Conservation (phyloP, 2,329 filamentous ascomycete genomes). For the Leptodontidium sp. region DNA sequence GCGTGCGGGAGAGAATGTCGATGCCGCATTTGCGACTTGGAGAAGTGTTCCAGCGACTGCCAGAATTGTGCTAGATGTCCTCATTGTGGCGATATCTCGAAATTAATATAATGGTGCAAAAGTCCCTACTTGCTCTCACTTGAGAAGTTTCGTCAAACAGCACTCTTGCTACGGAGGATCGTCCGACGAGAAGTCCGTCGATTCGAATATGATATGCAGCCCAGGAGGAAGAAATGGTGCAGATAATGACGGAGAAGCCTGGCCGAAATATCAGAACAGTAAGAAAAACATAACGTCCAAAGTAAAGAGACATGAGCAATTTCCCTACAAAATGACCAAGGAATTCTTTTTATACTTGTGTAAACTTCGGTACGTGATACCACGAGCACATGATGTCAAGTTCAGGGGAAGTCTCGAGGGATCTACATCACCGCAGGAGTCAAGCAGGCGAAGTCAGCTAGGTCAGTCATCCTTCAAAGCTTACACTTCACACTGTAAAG, state of each 20-base stretch:
- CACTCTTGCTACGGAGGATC: neutral
- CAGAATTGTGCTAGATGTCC: neutral
- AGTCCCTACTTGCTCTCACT: neutral
- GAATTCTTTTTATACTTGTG: neutral
- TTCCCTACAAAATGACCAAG: neutral
- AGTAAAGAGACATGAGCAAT: neutral
- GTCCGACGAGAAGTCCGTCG: neutral
- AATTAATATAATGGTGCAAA: neutral
- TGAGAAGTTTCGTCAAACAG: neutral
- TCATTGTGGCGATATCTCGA: constrained; percentile 9
- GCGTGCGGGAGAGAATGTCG: constrained; percentile 68
- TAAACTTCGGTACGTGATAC: constrained; percentile 28
- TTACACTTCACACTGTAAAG: neutral
- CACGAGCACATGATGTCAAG: constrained; percentile 13
- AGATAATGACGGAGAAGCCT: neutral
- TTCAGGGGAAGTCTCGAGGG: constrained; percentile 6
- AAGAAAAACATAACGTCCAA: neutral
- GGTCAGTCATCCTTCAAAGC: constrained; percentile 2
- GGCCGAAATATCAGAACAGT: neutral
- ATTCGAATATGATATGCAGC: neutral
- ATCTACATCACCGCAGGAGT: constrained; percentile 5
- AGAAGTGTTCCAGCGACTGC: constrained; percentile 19
- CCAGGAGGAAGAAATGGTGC: neutral
- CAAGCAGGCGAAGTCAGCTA: neutral
- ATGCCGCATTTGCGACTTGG: constrained; percentile 43